Percentiles rank a stretch among this genome's conserved stretches.
Evolutionary conservation across 495 filamentous ascomycete species (phyloP).

Genomic region (Podospora australis): DNA sequence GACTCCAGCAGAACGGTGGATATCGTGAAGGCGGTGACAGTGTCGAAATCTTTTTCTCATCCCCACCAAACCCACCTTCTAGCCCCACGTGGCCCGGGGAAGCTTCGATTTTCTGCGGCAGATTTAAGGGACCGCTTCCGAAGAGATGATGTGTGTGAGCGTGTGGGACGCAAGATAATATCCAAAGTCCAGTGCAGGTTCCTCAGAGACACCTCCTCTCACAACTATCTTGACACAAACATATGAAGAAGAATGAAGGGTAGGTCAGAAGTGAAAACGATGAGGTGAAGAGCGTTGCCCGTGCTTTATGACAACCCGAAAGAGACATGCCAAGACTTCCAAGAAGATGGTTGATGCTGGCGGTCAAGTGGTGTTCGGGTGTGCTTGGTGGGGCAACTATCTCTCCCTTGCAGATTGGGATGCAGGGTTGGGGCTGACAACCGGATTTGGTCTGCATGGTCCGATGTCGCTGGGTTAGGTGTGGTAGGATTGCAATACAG

Average conservation of each 20-base stretch:
- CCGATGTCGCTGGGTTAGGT: constrained; percentile 9
- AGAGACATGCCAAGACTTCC: no score
- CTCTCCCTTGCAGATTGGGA: neutral
- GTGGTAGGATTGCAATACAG: neutral
- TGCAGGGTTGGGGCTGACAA: neutral
- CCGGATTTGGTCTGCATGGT: neutral
- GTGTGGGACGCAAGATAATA: no score
- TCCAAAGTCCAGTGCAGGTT: no score
- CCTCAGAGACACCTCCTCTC: no score
- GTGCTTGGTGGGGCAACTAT: neutral
- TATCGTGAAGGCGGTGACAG: neutral
- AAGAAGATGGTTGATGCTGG: no score
- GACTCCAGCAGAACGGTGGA: neutral
- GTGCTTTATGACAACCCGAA: no score
- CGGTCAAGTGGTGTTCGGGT: neutral
- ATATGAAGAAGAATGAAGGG: neutral
- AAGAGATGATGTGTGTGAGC: neutral
- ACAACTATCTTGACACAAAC: neutral
- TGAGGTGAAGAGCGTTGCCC: no score
- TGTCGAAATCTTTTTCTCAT: neutral
- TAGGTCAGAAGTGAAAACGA: neutral
- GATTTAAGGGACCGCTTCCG: neutral
- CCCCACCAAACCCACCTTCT: neutral
- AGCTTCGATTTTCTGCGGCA: neutral
- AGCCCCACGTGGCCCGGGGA: neutral